Evolutionary conservation across 2,329 filamentous ascomycete species (phyloP).

Genomic region (Pestalotiopsis sp.): DNA sequence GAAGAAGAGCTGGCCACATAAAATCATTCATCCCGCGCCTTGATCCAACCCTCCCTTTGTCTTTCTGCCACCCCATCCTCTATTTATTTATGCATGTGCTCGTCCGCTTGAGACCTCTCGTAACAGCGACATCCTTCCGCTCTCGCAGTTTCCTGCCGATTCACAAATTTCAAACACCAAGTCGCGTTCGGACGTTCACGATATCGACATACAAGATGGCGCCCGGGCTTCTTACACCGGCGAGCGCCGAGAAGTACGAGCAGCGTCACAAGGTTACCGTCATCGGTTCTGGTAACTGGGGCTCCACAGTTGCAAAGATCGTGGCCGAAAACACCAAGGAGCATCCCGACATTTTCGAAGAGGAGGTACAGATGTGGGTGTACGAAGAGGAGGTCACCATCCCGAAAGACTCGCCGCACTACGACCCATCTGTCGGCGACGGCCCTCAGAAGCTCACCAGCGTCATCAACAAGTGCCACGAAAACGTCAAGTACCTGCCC

Average conservation of each 20-base stretch:
- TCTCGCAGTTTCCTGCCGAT: not conserved
- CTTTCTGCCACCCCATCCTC: not conserved
- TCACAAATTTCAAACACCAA: not conserved
- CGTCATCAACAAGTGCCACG: conserved; percentile 89
- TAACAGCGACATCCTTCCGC: not conserved
- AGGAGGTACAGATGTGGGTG: conserved; percentile 98
- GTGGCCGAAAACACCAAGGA: conserved; percentile 87
- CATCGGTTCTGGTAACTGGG: conserved; percentile 97
- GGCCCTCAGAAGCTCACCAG: conserved; percentile 84
- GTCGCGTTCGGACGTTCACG: not conserved
- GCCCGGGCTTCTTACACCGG: conserved; percentile 36
- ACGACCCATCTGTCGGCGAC: conserved; percentile 64
- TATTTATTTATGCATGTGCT: conserved; percentile 8
- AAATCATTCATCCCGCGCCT: not conserved
- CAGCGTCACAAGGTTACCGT: conserved; percentile 93
- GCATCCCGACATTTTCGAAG: conserved; percentile 80
- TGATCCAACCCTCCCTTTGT: not conserved
- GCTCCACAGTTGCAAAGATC: conserved; percentile 96
- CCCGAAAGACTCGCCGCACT: conserved; percentile 71
- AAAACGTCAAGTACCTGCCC: conserved; percentile 99
- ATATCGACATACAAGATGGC: conserved; percentile 28
- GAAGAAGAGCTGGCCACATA: not conserved
- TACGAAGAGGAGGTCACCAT: conserved; percentile 88
- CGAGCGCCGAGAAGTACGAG: conserved; percentile 42
- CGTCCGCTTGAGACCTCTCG: conserved; percentile 2